A percentile compares a stretch with the other conserved stretches of the same genome.
These are phyloP conservation scores for Cucumis sativus DNA, from an alignment of 306 rosid genomes.

Conservation along the genomic window DNA sequence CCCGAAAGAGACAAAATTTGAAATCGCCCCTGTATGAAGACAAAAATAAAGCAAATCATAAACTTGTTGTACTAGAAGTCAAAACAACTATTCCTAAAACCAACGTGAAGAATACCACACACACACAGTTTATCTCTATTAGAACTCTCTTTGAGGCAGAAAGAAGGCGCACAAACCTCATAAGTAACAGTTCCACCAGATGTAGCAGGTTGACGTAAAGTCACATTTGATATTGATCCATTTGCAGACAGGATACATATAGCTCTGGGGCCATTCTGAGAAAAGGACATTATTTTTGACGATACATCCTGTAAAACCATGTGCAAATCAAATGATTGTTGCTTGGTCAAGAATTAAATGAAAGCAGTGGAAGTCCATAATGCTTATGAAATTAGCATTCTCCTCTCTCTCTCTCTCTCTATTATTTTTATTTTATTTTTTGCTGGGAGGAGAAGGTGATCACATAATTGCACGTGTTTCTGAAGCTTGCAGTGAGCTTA, in stretches of 20 bases:
- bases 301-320: conserved; percentile 45
- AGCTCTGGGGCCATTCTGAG: conserved; percentile 44
- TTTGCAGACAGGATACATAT: conserved; percentile 53
- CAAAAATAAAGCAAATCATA: neutral
- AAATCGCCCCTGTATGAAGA: conserved; percentile 50
- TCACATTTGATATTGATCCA: conserved; percentile 65
- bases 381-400: neutral
- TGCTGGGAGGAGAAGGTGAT: neutral
- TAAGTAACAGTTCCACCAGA: conserved; percentile 75
- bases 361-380: neutral
- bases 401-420: neutral
- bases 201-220: conserved; percentile 50
- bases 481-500: neutral
- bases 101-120: neutral
- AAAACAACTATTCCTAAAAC: neutral
- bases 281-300: conserved; percentile 41
- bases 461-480: neutral
- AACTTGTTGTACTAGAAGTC: neutral
- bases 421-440: neutral
- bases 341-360: neutral
- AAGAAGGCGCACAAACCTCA: conserved; percentile 43
- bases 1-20: conserved; percentile 68
- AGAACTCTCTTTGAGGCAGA: neutral
- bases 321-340: neutral
- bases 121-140: neutral